These are phyloP conservation scores for Nicotiana tabacum DNA, from an alignment of 257 asterid species.

Conservation along the genomic window DNA sequence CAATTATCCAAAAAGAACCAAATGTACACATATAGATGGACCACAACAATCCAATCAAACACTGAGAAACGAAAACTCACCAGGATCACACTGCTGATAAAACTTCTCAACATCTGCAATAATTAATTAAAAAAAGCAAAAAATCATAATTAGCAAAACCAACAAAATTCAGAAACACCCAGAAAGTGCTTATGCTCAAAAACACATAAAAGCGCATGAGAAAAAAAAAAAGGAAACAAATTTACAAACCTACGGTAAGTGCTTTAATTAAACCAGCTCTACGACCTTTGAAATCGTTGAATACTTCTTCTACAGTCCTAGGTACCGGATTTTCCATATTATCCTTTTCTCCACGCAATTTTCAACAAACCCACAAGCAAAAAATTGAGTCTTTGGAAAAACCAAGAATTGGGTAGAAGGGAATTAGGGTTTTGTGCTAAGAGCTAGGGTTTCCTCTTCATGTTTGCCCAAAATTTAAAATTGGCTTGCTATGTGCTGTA, in stretches of 20 bases:
- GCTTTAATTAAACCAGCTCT: constrained; percentile 77
- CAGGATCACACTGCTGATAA: constrained; percentile 91
- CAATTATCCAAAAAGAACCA: constrained; percentile 9
- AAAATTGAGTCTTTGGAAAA: not conserved
- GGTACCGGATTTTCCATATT: constrained; percentile 25
- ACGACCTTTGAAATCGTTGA: constrained; percentile 57
- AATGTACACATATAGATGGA: not conserved
- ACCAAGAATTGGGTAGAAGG: not conserved
- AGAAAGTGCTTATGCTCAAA: not conserved
- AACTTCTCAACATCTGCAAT: constrained; percentile 85
- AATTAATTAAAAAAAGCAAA: not conserved
- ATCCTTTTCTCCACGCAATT: not conserved
- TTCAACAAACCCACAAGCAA: not conserved
- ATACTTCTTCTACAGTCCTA: constrained; percentile 93
- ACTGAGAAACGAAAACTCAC: constrained; percentile 29
- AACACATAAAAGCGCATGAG: not conserved
- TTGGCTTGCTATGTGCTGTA: not conserved
- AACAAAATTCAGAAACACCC: not conserved
- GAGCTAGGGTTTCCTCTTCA: constrained; percentile 4
- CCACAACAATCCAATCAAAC: not conserved
- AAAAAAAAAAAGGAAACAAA: not conserved
- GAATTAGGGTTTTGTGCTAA: not conserved
- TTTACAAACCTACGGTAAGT: constrained; percentile 12
- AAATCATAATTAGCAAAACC: not conserved
- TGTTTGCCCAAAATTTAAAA: not conserved